Evolutionary conservation across 306 rosid genomes (phyloP).

Genomic region (cucumber (Cucumis sativus)): Cucumber_9930_V3 NC_026660.2:10565501-10566000

Average conservation of each 20-base stretch:
- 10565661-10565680: conserved; percentile 90
- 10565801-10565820: conserved; percentile 35
- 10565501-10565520: neutral
- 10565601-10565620: neutral
- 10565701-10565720: conserved; percentile 56
- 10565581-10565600: neutral
- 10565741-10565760: conserved; percentile 52
- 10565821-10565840: conserved; percentile 19
- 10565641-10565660: conserved; percentile 28
- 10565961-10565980: neutral
- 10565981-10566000: neutral
- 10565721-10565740: conserved; percentile 85
- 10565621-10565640: neutral
- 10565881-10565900: conserved; percentile 21
- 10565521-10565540: neutral
- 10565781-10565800: conserved; percentile 35
- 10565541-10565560: neutral
- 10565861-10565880: conserved; percentile 40
- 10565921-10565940: conserved; percentile 26
- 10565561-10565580: neutral
- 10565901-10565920: conserved; percentile 12
- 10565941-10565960: neutral
- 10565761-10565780: conserved; percentile 39
- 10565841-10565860: conserved; percentile 42
- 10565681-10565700: conserved; percentile 53